Percentiles rank a stretch among this genome's conserved stretches.
These are phyloP conservation scores for Sarocladium kiliense DNA, from an alignment of 2,329 filamentous ascomycete genomes.

Conservation along the genomic window DNA sequence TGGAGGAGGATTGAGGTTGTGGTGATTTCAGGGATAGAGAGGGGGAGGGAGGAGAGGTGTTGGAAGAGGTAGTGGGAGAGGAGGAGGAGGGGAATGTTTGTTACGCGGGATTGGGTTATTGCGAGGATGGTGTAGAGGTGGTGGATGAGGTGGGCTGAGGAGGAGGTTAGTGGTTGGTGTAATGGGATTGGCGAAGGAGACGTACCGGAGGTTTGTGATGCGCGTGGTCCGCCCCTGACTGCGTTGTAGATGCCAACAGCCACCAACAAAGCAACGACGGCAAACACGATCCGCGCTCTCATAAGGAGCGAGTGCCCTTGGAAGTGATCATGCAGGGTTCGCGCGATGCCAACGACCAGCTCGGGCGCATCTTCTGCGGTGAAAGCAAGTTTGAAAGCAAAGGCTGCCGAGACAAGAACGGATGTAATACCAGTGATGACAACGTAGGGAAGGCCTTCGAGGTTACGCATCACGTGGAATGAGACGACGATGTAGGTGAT, in stretches of 20 bases:
- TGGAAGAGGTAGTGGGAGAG: slow-evolving; percentile 60
- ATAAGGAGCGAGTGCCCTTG: slow-evolving; percentile 40
- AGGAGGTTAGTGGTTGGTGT: neutral
- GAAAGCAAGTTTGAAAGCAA: slow-evolving; percentile 87
- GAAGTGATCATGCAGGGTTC: slow-evolving; percentile 33
- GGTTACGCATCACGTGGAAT: slow-evolving; percentile 35
- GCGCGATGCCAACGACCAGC: slow-evolving; percentile 51
- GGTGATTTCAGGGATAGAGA: slow-evolving; percentile 55
- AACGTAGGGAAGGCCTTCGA: slow-evolving; percentile 36
- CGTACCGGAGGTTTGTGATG: slow-evolving; percentile 24
- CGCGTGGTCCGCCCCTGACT: slow-evolving; percentile 19
- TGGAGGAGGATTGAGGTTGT: slow-evolving; percentile 72
- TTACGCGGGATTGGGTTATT: slow-evolving; percentile 78
- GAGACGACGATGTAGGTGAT: slow-evolving; percentile 61
- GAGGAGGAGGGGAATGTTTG: slow-evolving; percentile 81
- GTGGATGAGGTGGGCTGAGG: slow-evolving; percentile 49
- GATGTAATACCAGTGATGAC: slow-evolving; percentile 35
- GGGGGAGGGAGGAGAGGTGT: slow-evolving; percentile 40
- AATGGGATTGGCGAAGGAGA: neutral
- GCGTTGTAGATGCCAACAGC: slow-evolving; percentile 35
- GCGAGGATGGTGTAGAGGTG: slow-evolving; percentile 72
- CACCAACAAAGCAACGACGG: slow-evolving; percentile 35
- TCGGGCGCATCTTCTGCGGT: slow-evolving; percentile 85
- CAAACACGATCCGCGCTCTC: slow-evolving; percentile 46
- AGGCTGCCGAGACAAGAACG: slow-evolving; percentile 46